Base-by-base conservation (phyloP, 805 yeast genomes). In the Kuraishia cidri region DNA sequence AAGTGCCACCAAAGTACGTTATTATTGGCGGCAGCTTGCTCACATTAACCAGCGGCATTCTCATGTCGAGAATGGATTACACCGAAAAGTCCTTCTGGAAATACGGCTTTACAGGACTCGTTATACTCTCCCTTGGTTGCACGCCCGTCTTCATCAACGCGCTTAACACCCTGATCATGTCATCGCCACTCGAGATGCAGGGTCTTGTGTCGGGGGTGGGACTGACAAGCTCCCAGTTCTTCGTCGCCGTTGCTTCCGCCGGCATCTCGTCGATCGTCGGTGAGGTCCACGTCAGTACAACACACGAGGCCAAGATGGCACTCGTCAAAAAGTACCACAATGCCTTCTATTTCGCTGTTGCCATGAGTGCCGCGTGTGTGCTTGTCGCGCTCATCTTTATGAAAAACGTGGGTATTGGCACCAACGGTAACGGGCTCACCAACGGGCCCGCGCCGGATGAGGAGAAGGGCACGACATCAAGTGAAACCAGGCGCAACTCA, bases 131-230 rank as follows among this genome's bases (percentile, higher is more conserved):
- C 5, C 12, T 17, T 6, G 33, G 33, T 3, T 30, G 9, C 24
- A 34, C 13, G 42, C 37, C 28, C 29, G 34, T 2, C 46, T 39
- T 26, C 44, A 44, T 12, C 48, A 56, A 24, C 56, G 52, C 34
- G 44, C 54, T 11, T 53, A 54, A 3, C 35, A 37, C 5, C 61
- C 6, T 44, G 50, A 24, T 50, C 37, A 28, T 47, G 27, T 31
- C 50, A 14, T 53, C 66, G 6, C 69, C 71, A 0, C 29, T 43
- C 4, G 56, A 58, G 32, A 37, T 58, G 11, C 67, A 62, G 32
- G 69, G 66, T 12, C 54, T 58, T 19, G 61, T 62, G 3, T 36
- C 58, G 5, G 69, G 64, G 1, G 39, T 62, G 5, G 45, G 51
- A 23, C 58, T 52, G 36, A 58, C 67, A 1, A 36, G 46, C 10